Evolutionary conservation across 345 rosid species (phyloP).

Genomic region (Corymbia maculata): DNA sequence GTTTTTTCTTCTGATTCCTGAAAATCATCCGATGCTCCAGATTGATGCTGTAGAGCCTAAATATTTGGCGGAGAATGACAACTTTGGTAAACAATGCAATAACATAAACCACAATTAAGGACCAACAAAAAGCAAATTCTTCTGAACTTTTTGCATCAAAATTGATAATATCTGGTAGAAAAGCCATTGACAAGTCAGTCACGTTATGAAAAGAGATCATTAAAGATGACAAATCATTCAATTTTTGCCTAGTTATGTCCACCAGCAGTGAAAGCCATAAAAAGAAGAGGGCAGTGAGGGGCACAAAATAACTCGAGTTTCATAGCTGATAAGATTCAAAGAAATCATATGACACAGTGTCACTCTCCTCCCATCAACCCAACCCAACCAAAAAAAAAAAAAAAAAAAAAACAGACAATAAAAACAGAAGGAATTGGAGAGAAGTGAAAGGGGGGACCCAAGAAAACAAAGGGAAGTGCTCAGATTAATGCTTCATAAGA

Average conservation of each 20-base stretch:
- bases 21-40: constrained; percentile 63
- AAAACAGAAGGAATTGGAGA: not conserved
- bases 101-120: not conserved
- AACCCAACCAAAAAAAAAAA: not conserved
- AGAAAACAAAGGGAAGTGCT: not conserved
- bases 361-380: not conserved
- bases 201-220: not conserved
- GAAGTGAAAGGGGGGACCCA: not conserved
- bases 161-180: not conserved
- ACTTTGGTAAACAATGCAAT: not conserved
- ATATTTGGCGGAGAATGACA: not conserved
- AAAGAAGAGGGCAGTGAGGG: not conserved
- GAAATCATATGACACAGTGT: not conserved
- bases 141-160: not conserved
- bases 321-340: not conserved
- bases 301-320: not conserved
- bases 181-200: not conserved
- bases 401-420: not conserved
- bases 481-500: not conserved
- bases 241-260: not conserved
- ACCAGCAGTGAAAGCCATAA: not conserved
- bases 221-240: not conserved
- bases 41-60: constrained; percentile 50
- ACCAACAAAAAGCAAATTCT: not conserved
- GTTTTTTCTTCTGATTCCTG: constrained; percentile 55